These are phyloP conservation scores for Amoeboaphelidium protococcarum DNA, from an alignment of 371 early-diverging fungal species.

Conservation along the genomic window DNA sequence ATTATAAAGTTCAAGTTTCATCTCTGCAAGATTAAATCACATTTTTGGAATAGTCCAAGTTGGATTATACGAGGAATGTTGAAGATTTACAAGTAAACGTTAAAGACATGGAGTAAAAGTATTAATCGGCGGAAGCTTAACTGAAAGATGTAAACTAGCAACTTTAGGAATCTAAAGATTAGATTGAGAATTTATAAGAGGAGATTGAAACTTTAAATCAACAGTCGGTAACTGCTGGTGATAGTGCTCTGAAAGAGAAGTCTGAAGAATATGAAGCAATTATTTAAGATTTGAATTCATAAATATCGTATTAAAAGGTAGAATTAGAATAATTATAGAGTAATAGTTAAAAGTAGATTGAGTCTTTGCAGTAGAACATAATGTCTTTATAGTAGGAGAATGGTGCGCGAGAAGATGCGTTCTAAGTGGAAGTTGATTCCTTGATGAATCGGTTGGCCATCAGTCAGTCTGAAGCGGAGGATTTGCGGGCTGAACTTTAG, in stretches of 20 bases:
- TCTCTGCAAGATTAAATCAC: conserved; percentile 3
- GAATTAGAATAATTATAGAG: too few species aligned
- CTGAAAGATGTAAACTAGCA: conserved; percentile 28
- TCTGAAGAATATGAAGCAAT: conserved; percentile 15
- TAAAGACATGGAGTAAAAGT: conserved; percentile 4
- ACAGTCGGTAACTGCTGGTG: too few species aligned
- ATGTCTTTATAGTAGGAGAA: too few species aligned
- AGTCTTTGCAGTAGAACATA: too few species aligned
- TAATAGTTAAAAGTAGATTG: too few species aligned
- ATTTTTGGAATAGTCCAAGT: too few species aligned
- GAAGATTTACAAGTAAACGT: conserved; percentile 29
- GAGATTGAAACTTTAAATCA: too few species aligned
- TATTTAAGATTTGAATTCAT: background rate
- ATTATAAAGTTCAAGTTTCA: conserved; percentile 2
- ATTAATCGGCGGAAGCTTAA: background rate
- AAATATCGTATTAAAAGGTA: background rate
- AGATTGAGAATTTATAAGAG: conserved; percentile 22
- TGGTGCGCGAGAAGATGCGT: too few species aligned
- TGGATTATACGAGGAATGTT: too few species aligned
- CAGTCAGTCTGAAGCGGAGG: conserved; percentile 4
- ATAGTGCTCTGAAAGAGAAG: conserved; percentile 26
- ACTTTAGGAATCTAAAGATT: conserved; percentile 20
- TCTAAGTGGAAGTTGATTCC: too few species aligned
- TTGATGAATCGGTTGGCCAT: background rate
- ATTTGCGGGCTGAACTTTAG: conserved; percentile 8